Conservation (phyloP, 2,329 filamentous ascomycete genomes). For the Cytospora piceae region DNA sequence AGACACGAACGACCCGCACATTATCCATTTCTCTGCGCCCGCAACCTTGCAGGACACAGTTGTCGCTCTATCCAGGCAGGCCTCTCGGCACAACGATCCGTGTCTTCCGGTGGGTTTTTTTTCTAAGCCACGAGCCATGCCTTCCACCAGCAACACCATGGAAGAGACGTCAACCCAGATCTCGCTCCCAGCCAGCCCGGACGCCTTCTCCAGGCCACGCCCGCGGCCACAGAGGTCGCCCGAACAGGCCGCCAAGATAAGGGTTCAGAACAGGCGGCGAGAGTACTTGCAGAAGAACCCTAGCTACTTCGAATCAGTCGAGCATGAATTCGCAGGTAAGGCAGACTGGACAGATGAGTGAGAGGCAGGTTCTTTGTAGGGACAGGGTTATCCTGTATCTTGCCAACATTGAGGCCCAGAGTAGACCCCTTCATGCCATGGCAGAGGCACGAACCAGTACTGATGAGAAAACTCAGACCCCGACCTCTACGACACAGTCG, state of each 20-base stretch:
- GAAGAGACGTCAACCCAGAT: not conserved
- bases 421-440: too few relatives aligned
- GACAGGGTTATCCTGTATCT: too few relatives aligned
- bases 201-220: constrained; percentile 43
- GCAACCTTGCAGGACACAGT: not conserved
- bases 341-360: not conserved
- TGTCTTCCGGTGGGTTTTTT: not conserved
- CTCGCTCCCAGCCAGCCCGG: constrained; percentile 11
- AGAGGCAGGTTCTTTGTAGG: not conserved
- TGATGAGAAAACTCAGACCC: constrained; percentile 57
- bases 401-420: too few relatives aligned
- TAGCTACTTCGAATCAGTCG: constrained; percentile 65
- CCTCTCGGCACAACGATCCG: not conserved
- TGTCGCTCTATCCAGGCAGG: not conserved
- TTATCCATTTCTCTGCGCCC: not conserved
- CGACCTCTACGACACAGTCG: constrained; percentile 77
- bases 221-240: constrained; percentile 51
- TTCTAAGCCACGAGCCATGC: not conserved
- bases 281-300: constrained; percentile 75
- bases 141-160: not conserved
- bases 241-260: constrained; percentile 51
- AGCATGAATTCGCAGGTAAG: constrained; percentile 60
- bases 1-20: not conserved
- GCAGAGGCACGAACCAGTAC: not conserved
- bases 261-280: constrained; percentile 74